Base-by-base conservation (phyloP, 306 rosid species). In the Alnus rubra region DNA sequence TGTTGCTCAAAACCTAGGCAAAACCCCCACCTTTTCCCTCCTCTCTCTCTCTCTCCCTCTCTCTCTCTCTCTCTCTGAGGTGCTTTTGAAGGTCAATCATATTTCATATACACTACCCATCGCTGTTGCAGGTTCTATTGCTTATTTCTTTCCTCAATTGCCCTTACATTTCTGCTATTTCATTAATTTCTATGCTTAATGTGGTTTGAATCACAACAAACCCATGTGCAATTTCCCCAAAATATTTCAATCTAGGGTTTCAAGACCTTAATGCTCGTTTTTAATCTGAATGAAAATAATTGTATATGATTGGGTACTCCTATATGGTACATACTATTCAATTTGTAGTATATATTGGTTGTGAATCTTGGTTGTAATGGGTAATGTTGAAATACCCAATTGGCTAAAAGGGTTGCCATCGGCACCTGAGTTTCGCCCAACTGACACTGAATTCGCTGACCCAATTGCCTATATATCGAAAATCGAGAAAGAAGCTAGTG, bases 391-490 rank as follows among this genome's bases (percentile, higher is more conserved):
- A 81, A 90, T 89, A 82, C 98, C 98, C 72, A 87, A 86, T 82
- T 95, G 99, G 99, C 88, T 93, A 3, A 59, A 91, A 82, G 85
- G 80, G 87, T 82, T 95, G 91, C 97, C 98, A n/a, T 86, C 85
- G 84, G 99, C 99, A 30, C 99, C 97, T 3, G 96, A 88, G 84
- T 96, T 96, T 88, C 92, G 90, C 58, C 99, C 99, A 45, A 96
- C 99, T 0, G 98, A 93, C 63, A 93, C 98, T 2, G 99, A 95
- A 84, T 96, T 96, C 37, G 86, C 92, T 3, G 99, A 93, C 98
- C 99, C 99, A 11, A 89, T 96, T 89, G 96, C 98, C 78, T 96
- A 93, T 79, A 93, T 96, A 82, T 93, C 99, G 30, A 96, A 93
- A 88, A 96, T 96, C 80, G 99, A 96, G 87, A 91, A 91, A 89